These are phyloP conservation scores for Fusarium tanahbumbuense DNA, from an alignment of 2,329 filamentous ascomycete genomes.

Conservation along the genomic window DNA sequence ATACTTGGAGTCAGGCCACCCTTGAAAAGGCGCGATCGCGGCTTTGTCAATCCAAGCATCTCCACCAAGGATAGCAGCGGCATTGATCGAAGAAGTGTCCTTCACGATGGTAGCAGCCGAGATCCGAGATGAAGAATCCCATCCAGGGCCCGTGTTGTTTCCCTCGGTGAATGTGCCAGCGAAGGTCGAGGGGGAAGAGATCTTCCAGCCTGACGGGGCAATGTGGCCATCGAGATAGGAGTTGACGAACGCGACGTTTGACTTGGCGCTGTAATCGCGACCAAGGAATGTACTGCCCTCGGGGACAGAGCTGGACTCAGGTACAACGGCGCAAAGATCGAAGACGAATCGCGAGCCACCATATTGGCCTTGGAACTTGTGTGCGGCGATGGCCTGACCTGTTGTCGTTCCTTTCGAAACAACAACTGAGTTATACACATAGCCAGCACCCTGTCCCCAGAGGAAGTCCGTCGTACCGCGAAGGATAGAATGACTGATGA, in stretches of 20 bases:
- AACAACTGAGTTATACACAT: conserved; percentile 42
- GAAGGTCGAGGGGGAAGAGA: conserved; percentile 41
- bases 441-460: conserved; percentile 42
- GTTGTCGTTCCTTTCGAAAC: conserved; percentile 22
- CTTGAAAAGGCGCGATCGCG: conserved; percentile 46
- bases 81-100: conserved; percentile 63
- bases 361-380: conserved; percentile 44
- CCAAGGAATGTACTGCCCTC: conserved; percentile 46
- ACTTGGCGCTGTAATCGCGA: conserved; percentile 43
- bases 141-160: conserved; percentile 51
- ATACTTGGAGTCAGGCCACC: conserved; percentile 48
- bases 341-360: conserved; percentile 56
- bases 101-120: conserved; percentile 45
- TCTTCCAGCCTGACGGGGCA: conserved; percentile 43
- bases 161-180: conserved; percentile 47
- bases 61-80: conserved; percentile 51
- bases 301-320: conserved; percentile 41
- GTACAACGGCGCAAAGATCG: conserved; percentile 55
- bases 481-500: conserved; percentile 36
- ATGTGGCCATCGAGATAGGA: conserved; percentile 48
- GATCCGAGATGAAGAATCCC: conserved; percentile 37
- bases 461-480: conserved; percentile 39
- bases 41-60: conserved; percentile 49
- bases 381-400: conserved; percentile 45
- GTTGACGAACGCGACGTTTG: conserved; percentile 47